Evolutionary conservation across 169 alveolate species (phyloP), one percentile per base, ranked within the genome.

Genomic region (Hepatocystis sp.): DNA sequence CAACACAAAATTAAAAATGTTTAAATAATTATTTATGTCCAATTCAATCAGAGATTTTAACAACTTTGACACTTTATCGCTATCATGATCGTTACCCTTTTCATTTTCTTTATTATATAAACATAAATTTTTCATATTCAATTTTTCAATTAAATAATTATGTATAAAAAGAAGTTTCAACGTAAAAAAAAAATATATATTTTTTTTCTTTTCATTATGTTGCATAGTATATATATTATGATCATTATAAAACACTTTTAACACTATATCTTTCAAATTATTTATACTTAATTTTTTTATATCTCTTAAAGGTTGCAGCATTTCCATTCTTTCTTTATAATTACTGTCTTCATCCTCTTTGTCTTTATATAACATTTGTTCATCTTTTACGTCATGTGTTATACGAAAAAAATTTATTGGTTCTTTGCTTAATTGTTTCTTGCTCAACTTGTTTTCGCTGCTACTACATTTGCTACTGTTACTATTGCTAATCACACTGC

Each of bases 61-160:
- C 0, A 36, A 21, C 19, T 71, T 56, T 3, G 28, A 61, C n/a
- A 8, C 15, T 28, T 36, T n/a, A 25, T 1, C 19, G 55, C 34
- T 11, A 11, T 36, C 67, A 30, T n/a, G n/a, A n/a, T n/a, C n/a
- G n/a, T n/a, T n/a, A n/a, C n/a, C n/a, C n/a, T 34, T 19, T 60
- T 0, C 10, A 21, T 61, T 61, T n/a, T 34, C 40, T n/a, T 13
- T 27, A 52, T 67, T 67, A 39, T 32, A 39, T 34, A 56, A 15
- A 42, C 86, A 71, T 27, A 71, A 46, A 46, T 71, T 71, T 58
- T 36, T 56, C 86, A 71, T 71, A 52, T 71, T 71, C 47, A 71
- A 56, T 19, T 71, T 71, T 71, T 71, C 86, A 11, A 71, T 56
- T 58, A 71, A 52, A 71, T 71, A 71, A 71, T 71, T 71, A 36